Evolutionary conservation across 163 green algal genomes (phyloP), one percentile per base, ranked within the genome.

Genomic region (Scenedesmus sp.): DNA sequence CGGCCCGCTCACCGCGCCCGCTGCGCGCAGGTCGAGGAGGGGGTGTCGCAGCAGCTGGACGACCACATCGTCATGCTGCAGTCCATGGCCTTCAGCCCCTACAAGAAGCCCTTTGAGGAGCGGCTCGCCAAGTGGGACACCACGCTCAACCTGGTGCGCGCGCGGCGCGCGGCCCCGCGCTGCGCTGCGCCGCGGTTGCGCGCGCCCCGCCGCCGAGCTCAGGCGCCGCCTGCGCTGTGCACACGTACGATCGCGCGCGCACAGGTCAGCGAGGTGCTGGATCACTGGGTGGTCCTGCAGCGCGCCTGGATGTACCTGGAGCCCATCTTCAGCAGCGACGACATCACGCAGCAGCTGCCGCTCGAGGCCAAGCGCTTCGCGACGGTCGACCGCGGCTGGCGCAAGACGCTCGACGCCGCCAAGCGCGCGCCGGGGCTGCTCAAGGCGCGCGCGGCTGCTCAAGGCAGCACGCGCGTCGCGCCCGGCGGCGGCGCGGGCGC

Each of bases 321-420:
- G 85, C 92, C 92, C 48, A 95, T 97, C 64, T 97, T 97, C 75
- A 88, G 83, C 75, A 87, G 76, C 4, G 80, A 91, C 39, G 92
- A 96, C 83, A 97, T 97, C 75, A 89, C 91, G 88, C 86, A 95
- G 76, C 92, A 97, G 90, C 89, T 97, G 70, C 92, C 92, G 4
- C 78, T 96, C 39, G 92, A 96, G 79, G 90, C 82, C 56, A 96
- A 96, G 85, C 86, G 89, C 45, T 96, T 96, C 80, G 82, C 87
- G 22, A 91, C 84, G 13, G 91, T 96, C 28, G 92, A 96, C 84
- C 81, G 91, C 51, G 88, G 88, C 58, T 95, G 91, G 91, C 80
- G 92, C 22, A 96, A 95, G 83, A 86, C 86, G 20, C 83, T 91
- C n/a, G 84, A 89, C 24, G 66, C 87, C 6, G 88, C 89, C 33